These are phyloP conservation scores for Actinidia arguta DNA, from an alignment of 179 eudicot species.

Conservation along the genomic window DNA sequence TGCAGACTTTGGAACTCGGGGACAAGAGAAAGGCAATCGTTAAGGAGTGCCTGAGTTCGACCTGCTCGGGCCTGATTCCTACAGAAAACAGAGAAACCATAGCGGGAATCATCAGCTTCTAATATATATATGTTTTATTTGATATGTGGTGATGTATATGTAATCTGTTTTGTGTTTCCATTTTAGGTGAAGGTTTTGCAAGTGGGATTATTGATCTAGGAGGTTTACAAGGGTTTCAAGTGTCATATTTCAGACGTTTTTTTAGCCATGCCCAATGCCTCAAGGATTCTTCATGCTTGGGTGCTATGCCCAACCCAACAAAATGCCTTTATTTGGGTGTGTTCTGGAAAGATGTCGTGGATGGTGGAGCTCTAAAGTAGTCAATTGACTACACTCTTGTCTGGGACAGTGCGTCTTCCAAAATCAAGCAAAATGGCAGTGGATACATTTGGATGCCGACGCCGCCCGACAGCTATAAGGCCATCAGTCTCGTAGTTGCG, in stretches of 20 bases:
- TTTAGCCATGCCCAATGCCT: conserved; percentile 69
- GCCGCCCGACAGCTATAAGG: conserved; percentile 48
- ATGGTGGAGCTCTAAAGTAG: conserved; percentile 32
- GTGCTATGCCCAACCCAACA: conserved; percentile 75
- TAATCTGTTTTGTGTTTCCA: background rate
- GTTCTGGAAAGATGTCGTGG: conserved; percentile 49
- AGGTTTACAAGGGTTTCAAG: conserved; percentile 42
- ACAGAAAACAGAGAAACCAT: no score
- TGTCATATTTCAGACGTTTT: conserved; percentile 46
- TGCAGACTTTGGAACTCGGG: no score
- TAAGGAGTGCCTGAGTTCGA: no score
- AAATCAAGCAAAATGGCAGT: conserved; percentile 36
- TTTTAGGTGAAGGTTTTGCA: conserved; percentile 51
- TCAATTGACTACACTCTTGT: conserved; percentile 60
- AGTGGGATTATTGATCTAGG: conserved; percentile 55
- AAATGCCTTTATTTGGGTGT: conserved; percentile 53
- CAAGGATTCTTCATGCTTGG: conserved; percentile 82
- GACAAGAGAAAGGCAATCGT: no score
- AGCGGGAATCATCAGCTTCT: background rate
- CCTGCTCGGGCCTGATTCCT: no score
- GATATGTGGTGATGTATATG: background rate
- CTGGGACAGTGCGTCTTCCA: conserved; percentile 50
- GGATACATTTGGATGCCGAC: conserved; percentile 65
- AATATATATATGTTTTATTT: background rate
- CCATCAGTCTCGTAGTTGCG: conserved; percentile 54